Evolutionary conservation across 2,329 filamentous ascomycete genomes (phyloP).

Genomic region (Colletotrichum sp.): DNA sequence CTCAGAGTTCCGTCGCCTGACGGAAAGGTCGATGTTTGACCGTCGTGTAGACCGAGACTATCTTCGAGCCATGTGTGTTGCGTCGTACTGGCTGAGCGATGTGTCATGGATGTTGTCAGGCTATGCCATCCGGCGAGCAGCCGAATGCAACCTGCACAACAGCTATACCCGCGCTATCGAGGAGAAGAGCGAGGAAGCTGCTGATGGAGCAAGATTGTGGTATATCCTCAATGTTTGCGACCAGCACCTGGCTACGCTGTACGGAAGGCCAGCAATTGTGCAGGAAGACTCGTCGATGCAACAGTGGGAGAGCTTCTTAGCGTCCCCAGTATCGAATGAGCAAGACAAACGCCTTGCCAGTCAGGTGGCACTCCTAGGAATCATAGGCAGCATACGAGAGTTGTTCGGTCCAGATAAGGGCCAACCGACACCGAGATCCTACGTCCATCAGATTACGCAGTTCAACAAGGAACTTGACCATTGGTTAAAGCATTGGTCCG

Average conservation of each 20-base stretch:
- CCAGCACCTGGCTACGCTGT: constrained; percentile 66
- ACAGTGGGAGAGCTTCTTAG: constrained; percentile 62
- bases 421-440: constrained; percentile 53
- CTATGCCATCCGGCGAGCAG: constrained; percentile 53
- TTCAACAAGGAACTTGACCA: constrained; percentile 38
- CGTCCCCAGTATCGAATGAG: constrained; percentile 53
- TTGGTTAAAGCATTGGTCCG: constrained; percentile 42
- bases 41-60: constrained; percentile 48
- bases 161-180: constrained; percentile 44
- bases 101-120: constrained; percentile 68
- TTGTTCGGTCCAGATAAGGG: constrained; percentile 62
- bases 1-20: constrained; percentile 58
- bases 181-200: constrained; percentile 45
- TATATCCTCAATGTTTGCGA: constrained; percentile 67
- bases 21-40: constrained; percentile 48
- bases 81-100: constrained; percentile 68
- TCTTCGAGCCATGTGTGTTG: constrained; percentile 64
- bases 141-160: constrained; percentile 50
- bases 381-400: constrained; percentile 59
- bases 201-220: constrained; percentile 64
- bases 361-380: constrained; percentile 62
- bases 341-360: constrained; percentile 62
- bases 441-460: constrained; percentile 50
- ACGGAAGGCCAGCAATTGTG: constrained; percentile 63
- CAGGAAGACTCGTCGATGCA: constrained; percentile 63